These are phyloP conservation scores for Suillus luteus DNA, from an alignment of 768 basidiomycete species.

Conservation along the genomic window DNA sequence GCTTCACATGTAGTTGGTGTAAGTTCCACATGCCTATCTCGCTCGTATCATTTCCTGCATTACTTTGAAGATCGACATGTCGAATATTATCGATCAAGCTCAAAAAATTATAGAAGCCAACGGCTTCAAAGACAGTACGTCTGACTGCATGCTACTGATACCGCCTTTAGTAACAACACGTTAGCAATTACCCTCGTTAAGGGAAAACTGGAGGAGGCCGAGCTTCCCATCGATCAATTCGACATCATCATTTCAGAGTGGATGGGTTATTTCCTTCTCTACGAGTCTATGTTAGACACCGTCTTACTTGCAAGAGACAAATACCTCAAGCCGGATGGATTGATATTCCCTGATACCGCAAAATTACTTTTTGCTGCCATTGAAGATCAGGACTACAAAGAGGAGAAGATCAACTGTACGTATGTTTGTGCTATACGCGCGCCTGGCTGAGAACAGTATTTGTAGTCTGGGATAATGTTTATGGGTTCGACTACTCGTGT, in stretches of 20 bases:
- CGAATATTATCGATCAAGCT: slow-evolving; percentile 99
- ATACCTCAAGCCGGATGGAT: slow-evolving; percentile 87
- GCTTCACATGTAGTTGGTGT: slow-evolving; percentile 94
- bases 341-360: slow-evolving; percentile 96
- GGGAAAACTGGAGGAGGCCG: slow-evolving; percentile 94
- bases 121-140: slow-evolving; percentile 92
- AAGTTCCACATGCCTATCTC: slow-evolving; percentile 32
- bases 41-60: slow-evolving; percentile 16
- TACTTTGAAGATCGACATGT: slow-evolving; percentile 89
- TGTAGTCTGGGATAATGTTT: slow-evolving; percentile 98
- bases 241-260: slow-evolving; percentile 99
- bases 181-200: slow-evolving; percentile 93
- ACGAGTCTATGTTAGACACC: slow-evolving; percentile 99
- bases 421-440: neutral
- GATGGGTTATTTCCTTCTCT: slow-evolving; percentile 99
- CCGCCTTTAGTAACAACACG: slow-evolving; percentile 12
- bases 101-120: slow-evolving; percentile 96
- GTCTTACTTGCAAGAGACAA: slow-evolving; percentile 96
- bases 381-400: slow-evolving; percentile 99
- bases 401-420: slow-evolving; percentile 97
- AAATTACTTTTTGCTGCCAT: slow-evolving; percentile 94
- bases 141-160: slow-evolving; percentile 3
- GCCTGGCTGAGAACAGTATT: slow-evolving; percentile 8
- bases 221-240: slow-evolving; percentile 86
- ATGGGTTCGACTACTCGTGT: slow-evolving; percentile 99